Evolutionary conservation across 2,329 filamentous ascomycete species (phyloP), one percentile per base, ranked within the genome.

Genomic region (Fusarium sp.): DNA sequence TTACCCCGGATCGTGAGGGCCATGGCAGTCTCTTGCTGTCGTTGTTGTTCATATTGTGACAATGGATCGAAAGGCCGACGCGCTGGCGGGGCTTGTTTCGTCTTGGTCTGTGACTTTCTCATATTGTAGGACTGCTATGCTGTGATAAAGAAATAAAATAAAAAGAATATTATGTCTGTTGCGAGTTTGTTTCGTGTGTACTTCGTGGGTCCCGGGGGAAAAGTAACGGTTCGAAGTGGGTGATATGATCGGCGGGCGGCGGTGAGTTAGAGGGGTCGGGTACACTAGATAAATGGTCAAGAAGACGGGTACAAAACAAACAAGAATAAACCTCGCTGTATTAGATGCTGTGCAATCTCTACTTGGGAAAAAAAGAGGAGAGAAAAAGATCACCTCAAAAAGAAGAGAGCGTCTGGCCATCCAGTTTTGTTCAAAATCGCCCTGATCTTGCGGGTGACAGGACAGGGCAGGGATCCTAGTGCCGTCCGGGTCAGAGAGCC

Each of bases 1-100:
- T 77, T 76, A 3, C 76, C 75, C 40, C 76, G 74, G 37, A 78
- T 76, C 50, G 76, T 77, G 65, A 78, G 72, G 16, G 73, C 72
- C 64, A 78, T 78, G 59, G 58, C 74, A 57, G 52, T 68, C 56
- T 75, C 72, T 25, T 75, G 65, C 44, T 75, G 72, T 30, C 72
- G 61, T 58, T 75, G 72, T 60, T 75, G 72, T 42, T 75, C 72
- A 67, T 73, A 75, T 37, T 72, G 57, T 28, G 69, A 64, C 58
- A 75, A 56, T 30, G 66, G 63, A 49, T 77, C 72, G 37, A 67
- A 67, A n/a, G 72, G 73, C 42, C 72, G 67, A 18, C 60, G 65
- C 37, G 56, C 28, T 62, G 68, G 50, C 35, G 67, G 32, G 54
- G 68, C 40, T 37, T 52, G 57, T 38, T 70, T 71, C 25, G 71